Base-by-base conservation (phyloP, 805 yeast genomes). In the Peterozyma xylosa region DNA sequence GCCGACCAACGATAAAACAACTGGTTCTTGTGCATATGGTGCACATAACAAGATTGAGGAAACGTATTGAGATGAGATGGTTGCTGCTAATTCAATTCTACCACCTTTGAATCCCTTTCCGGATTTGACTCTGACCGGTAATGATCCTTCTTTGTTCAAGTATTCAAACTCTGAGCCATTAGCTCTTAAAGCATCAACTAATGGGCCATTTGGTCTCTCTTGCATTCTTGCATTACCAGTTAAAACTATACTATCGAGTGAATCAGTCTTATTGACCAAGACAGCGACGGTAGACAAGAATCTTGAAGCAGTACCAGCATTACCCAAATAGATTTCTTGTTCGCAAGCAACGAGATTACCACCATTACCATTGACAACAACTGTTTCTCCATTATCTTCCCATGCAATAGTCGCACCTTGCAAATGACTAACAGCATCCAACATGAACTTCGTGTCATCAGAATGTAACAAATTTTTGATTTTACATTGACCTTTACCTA, bases 161-260 rank as follows among this genome's bases (percentile, higher is more conserved):
- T 87, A 93, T 35, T 78, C 80, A 40, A 93, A 76, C 11, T 67
- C 57, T 2, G 89, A 78, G 35, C 98, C 98, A 54, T 90, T 91
- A 9, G 75, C 64, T 45, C 83, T 73, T 52, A 93, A 70, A 4
- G 99, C 96, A 54, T 89, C 96, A 11, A 93, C 96, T 45, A 93
- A 73, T 2, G 98, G 96, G 30, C 96, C 98, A 54, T 88, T 87
- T 15, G 99, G 99, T 55, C 99, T 76, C 63, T 90, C 95, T 63
- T 90, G 95, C 99, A 93, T 93, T 64, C 99, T 78, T 41, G 86
- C 83, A 63, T 93, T 93, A 53, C 99, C 99, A 1, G 98, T 93
- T 49, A 93, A 71, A 6, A 79, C 67, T 29, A 89, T 79, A 47
- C 68, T 57, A 32, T 72, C 67, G 3, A 57, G 43, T 5, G 54